Base-by-base conservation (phyloP, 768 basidiomycete species). In the Paxillus rubicundulus region DNA sequence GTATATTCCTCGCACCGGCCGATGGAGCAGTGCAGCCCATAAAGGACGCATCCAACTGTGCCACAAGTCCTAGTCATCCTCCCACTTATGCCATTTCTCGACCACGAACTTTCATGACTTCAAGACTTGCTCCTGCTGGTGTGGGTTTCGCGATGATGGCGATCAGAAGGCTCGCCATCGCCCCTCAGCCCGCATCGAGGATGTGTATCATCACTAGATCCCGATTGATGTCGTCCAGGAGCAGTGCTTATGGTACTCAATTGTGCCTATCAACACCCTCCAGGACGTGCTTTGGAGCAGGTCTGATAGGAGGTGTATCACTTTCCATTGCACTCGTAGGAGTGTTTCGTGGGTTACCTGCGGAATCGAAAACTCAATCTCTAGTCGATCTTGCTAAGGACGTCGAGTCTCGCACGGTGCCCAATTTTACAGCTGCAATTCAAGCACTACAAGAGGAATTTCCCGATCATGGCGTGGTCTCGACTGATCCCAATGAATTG, bases 401-500 rank as follows among this genome's bases (percentile, higher is more conserved):
- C 38, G 20, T 34, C 16, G 37, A 48, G 9, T 44, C 53, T 38
- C 50, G 45, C 38, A 33, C 16, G 4, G n/a, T 6, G 9, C 24
- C 43, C 34, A 48, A 81, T 55, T 58, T 82, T 8, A 48, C 69
- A 59, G 50, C 60, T 32, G 82, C 82, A 10, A 82, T 85, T 17
- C 59, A 70, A 20, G 79, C 83, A 54, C 68, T 86, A 20, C 71
- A 64, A 18, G 51, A 60, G 7, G 62, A 65, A 18, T 76, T 86
- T 53, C 71, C 78, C 10, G 67, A 66, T 14, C 61, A 66, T 8
- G 72, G 73, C 24, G 60, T 65, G 13, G 79, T 85, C 20, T 70
- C 74, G 21, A 82, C 79, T 3, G 77, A 82, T 53, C 69, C 74
- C n/a, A 68, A 74, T 30, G 72, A 73, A 17, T 64, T 86, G 32